Conservation (phyloP, 1,139 yeast species). For the Meyerozyma elateridarum region DNA sequence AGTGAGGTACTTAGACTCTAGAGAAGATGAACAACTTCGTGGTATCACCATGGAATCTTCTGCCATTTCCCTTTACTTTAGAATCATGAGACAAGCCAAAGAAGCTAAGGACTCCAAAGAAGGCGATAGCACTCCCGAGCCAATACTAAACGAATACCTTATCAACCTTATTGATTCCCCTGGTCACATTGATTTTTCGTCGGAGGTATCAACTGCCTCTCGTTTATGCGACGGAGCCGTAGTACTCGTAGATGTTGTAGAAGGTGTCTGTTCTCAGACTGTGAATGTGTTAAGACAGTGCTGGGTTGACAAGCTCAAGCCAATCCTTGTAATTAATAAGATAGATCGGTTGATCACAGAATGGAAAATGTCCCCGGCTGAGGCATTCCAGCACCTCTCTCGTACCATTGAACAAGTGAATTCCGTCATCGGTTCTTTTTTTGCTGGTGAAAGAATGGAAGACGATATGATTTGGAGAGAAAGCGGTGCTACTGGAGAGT, state of each 20-base stretch:
- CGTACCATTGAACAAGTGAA: conserved; percentile 88
- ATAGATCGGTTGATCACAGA: conserved; percentile 84
- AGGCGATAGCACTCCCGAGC: conserved; percentile 29
- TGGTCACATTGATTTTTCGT: conserved; percentile 95
- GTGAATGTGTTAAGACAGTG: conserved; percentile 92
- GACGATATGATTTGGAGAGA: conserved; percentile 86
- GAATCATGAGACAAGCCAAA: conserved; percentile 45
- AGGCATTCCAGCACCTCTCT: conserved; percentile 77
- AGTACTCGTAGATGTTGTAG: conserved; percentile 92
- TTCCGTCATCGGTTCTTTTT: conserved; percentile 90
- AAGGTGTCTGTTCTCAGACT: conserved; percentile 97
- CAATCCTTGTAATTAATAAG: conserved; percentile 87
- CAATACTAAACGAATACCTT: conserved; percentile 64
- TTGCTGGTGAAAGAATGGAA: conserved; percentile 89
- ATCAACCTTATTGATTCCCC: conserved; percentile 96
- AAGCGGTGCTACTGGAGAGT: conserved; percentile 50
- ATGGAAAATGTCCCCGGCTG: conserved; percentile 74
- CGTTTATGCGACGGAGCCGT: conserved; percentile 96
- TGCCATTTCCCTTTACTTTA: conserved; percentile 84
- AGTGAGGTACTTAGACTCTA: conserved; percentile 83
- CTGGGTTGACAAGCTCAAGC: conserved; percentile 89
- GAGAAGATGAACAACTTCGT: conserved; percentile 93
- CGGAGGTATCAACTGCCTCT: conserved; percentile 94
- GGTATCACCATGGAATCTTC: conserved; percentile 98
- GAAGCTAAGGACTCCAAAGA: conserved; percentile 23